Conservation (phyloP, 352 stramenopile genomes). For the Phytophthora ramorum region DNA sequence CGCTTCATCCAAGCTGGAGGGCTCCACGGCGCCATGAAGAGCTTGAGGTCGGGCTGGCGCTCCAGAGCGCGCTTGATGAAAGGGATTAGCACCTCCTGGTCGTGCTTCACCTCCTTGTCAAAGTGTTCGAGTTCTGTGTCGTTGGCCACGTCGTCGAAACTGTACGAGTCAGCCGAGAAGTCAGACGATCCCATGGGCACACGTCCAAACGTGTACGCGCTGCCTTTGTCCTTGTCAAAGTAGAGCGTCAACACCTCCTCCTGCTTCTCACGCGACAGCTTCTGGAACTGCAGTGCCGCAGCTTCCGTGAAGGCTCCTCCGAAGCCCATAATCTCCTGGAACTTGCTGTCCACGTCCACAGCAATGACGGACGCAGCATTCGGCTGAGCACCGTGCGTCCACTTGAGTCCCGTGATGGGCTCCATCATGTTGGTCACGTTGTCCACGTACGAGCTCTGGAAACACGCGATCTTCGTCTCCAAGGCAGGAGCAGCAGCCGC, state of each 20-base stretch:
- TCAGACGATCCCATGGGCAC: slow-evolving; percentile 93
- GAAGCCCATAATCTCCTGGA: slow-evolving; percentile 90
- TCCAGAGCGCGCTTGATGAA: slow-evolving; percentile 79
- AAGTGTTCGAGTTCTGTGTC: slow-evolving; percentile 85
- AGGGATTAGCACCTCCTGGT: slow-evolving; percentile 85
- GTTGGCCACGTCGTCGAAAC: slow-evolving; percentile 78
- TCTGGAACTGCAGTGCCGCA: slow-evolving; percentile 87
- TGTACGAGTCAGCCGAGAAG: slow-evolving; percentile 90
- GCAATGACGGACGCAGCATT: slow-evolving; percentile 44
- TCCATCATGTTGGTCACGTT: slow-evolving; percentile 66
- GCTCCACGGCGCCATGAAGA: slow-evolving; percentile 91
- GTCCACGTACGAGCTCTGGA: slow-evolving; percentile 67
- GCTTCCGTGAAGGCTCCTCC: slow-evolving; percentile 93
- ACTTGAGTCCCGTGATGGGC: slow-evolving; percentile 51
- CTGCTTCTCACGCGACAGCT: slow-evolving; percentile 79
- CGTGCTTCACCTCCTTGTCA: slow-evolving; percentile 72
- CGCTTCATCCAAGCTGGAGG: slow-evolving; percentile 92
- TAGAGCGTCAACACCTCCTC: slow-evolving; percentile 89
- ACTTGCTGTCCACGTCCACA: slow-evolving; percentile 60
- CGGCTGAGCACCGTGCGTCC: slow-evolving; percentile 25
- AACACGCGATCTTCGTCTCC: slow-evolving; percentile 42
- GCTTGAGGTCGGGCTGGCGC: slow-evolving; percentile 71
- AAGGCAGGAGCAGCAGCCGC: neutral
- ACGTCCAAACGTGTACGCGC: slow-evolving; percentile 88
- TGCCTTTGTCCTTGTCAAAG: slow-evolving; percentile 83